Percentiles rank a stretch among this genome's conserved stretches.
Conservation (phyloP, 179 eudicot species). For the Spinacia oleracea region DNA sequence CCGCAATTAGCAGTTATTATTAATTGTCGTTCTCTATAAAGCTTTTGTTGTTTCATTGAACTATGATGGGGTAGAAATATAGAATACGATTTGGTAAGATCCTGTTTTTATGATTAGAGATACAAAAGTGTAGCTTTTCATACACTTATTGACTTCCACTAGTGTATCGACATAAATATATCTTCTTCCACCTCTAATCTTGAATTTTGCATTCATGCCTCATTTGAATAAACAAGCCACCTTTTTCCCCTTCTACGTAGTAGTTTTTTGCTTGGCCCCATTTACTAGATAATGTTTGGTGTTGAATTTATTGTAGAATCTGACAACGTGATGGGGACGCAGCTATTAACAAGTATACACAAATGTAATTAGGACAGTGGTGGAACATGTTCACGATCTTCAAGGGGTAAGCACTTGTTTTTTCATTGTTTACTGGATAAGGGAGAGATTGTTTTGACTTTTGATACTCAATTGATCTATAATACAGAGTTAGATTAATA, state of each 20-base stretch:
- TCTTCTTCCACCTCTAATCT: not conserved
- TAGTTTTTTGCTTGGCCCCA: not conserved
- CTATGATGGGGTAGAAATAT: not conserved
- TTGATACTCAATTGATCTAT: not conserved
- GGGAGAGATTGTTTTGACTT: not conserved
- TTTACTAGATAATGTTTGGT: not conserved
- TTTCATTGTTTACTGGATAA: not conserved
- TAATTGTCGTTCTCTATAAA: not conserved
- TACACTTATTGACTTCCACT: not conserved
- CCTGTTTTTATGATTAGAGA: not conserved
- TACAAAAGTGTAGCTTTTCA: not conserved
- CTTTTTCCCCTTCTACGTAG: too few species aligned
- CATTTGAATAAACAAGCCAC: not conserved
- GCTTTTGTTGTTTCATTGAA: not conserved
- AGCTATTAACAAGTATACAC: slow-evolving; percentile 5
- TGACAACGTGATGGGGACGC: slow-evolving; percentile 20
- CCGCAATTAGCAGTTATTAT: not conserved
- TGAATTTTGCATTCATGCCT: not conserved
- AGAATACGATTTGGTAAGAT: not conserved
- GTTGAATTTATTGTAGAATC: not conserved
- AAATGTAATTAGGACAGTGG: slow-evolving; percentile 1
- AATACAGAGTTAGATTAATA: too few species aligned
- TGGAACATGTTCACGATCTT: slow-evolving; percentile 17
- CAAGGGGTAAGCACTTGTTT: not conserved
- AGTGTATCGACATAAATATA: not conserved